These are phyloP conservation scores for Pythium folliculosum DNA, from an alignment of 352 stramenopile genomes.

Conservation along the genomic window DNA sequence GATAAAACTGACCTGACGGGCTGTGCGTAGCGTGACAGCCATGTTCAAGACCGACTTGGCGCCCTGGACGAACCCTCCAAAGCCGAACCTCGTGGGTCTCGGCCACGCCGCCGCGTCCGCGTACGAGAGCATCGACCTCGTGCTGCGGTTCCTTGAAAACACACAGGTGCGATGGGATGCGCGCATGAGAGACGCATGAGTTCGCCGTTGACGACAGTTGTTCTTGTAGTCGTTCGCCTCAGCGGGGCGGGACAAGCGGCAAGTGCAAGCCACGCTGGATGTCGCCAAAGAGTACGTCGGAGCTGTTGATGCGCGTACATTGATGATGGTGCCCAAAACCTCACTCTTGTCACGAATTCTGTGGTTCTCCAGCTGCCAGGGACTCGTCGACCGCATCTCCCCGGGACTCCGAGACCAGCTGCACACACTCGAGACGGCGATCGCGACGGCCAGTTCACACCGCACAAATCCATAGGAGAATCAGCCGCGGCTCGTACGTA, in stretches of 20 bases:
- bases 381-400: slow-evolving; percentile 36
- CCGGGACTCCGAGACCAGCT: slow-evolving; percentile 41
- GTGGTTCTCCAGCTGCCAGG: slow-evolving; percentile 32
- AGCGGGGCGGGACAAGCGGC: slow-evolving; percentile 18
- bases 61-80: slow-evolving; percentile 23
- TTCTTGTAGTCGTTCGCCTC: slow-evolving; percentile 23
- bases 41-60: slow-evolving; percentile 40
- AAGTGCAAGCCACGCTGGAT: slow-evolving; percentile 32
- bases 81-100: slow-evolving; percentile 33
- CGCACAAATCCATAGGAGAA: neutral
- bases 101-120: slow-evolving; percentile 29
- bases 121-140: slow-evolving; percentile 35
- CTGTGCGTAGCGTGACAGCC: slow-evolving; percentile 24
- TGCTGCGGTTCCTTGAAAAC: slow-evolving; percentile 42
- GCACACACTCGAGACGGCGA: slow-evolving; percentile 33
- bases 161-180: slow-evolving; percentile 29
- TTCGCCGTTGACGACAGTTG: too few relatives aligned
- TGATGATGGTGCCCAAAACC: neutral
- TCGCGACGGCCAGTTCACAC: slow-evolving; percentile 12
- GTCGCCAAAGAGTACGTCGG: slow-evolving; percentile 39
- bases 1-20: neutral
- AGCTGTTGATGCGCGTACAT: neutral
- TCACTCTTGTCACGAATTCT: neutral
- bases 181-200: too few relatives aligned
- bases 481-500: neutral